Evolutionary conservation across 495 filamentous ascomycete genomes (phyloP), one percentile per base, ranked within the genome.

Genomic region (Xylaria telfairii): DNA sequence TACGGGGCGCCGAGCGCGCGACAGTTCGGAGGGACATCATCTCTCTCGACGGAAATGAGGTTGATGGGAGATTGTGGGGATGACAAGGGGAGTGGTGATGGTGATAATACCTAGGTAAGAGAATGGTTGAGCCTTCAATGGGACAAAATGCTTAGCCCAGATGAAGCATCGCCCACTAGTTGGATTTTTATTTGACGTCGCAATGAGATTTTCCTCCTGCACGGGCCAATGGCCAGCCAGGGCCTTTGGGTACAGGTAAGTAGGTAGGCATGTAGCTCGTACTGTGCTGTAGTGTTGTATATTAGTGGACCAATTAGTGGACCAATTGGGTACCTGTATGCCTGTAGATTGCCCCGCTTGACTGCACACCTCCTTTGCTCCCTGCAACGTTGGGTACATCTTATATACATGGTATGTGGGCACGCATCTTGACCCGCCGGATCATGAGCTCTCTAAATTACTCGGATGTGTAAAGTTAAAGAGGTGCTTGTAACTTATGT

Each of bases 11-110:
- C 24, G 92, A 87, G 77, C 92, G 92, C 73, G 90, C 85, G 65
- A 92, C 78, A 69, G 87, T 83, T 79, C 93, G 89, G 56, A 96
- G 83, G 63, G 92, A 93, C 78, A 94, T 81, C 93, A 95, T 96
- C 76, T 75, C 92, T 21, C 30, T 44, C 17, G 32, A 39, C 47
- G 13, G 41, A 44, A 30, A 42, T 53, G 54, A 21, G n/a, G 15
- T 9, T 63, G 54, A 56, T 26, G 39, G 21, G 4, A 34, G 44
- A 54, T 63, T 32, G 7, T 1, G 49, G 21, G 17, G 21, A 24
- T 28, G 32, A 21, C 21, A 61, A 69, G 69, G 65, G 41, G 49
- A 30, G 47, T 59, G 47, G 49, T 24, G 47, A 37, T 0, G 19
- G 17, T 47, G 34, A 47, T 1, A 28, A 24, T 19, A 0, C 37